Evolutionary conservation across 2,329 filamentous ascomycete genomes (phyloP), one percentile per base, ranked within the genome.

Genomic region (Xylaria sp.): DNA sequence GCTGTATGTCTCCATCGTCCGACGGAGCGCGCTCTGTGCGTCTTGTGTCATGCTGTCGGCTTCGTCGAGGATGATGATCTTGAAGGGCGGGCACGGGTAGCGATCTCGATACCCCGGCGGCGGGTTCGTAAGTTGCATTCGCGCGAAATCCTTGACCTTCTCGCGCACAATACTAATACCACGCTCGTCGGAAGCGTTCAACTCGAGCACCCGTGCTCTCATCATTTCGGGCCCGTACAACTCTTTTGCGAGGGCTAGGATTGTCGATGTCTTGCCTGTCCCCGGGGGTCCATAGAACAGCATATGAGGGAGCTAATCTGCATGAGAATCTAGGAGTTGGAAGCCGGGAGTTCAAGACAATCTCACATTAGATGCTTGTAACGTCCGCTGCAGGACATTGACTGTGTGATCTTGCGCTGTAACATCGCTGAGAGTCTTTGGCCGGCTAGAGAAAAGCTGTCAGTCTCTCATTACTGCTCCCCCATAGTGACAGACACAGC

Each of bases 1-100:
- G 80, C 89, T 93, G 82, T 98, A 98, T 55, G 94, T 97, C 83
- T 99, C 96, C 96, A 99, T 99, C 1, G 96, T 99, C 64, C 97
- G 88, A 73, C 96, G 88, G 66, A 99, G 85, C 5, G 97, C 96
- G 69, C 90, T 93, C 84, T 99, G 96, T 13, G 96, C 96, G 82
- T 99, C 97, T 81, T 98, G 95, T 48, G 96, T 99, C 95, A 99
- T 98, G 74, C 92, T 96, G 80, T 99, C 96, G 74, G 96, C 96
- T 84, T 99, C 96, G 81, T 99, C 96, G 69, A 99, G 89, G 70
- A 99, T 94, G 78, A 99, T 95, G 79, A 99, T 97, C 84, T 99
- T 99, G 86, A 98, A 99, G 0, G 96, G 96, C 25, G 96, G 96
- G 79, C 95, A 98, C 0, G 96, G 94, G 77, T 97, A 98, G 78